Percentiles rank a stretch among this genome's conserved stretches.
phyloP scores from a whole-genome alignment of 805 yeast genomes.

The Yarrowia divulgata region DNA sequence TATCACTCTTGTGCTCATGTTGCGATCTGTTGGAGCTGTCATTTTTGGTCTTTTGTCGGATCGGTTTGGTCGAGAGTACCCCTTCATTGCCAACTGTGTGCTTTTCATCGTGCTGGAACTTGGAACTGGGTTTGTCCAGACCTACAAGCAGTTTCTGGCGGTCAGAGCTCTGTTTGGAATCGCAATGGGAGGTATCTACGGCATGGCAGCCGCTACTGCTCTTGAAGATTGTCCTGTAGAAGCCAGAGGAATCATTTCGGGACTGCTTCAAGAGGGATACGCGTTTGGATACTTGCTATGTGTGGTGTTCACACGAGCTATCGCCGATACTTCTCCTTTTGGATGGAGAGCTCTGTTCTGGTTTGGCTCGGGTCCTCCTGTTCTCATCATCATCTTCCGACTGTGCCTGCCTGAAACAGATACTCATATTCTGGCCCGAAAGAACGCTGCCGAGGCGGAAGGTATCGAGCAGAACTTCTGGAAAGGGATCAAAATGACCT shows the following conservation, averaged over 20 bases:
- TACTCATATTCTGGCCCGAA: background rate
- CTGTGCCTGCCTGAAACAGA: slow-evolving; percentile 10
- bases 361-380: slow-evolving; percentile 12
- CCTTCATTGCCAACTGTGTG: slow-evolving; percentile 8
- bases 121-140: slow-evolving; percentile 8
- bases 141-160: slow-evolving; percentile 56
- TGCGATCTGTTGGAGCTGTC: slow-evolving; percentile 75
- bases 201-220: slow-evolving; percentile 69
- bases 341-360: slow-evolving; percentile 24
- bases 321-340: background rate
- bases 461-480: slow-evolving; percentile 5
- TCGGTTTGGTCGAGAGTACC: slow-evolving; percentile 14
- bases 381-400: slow-evolving; percentile 12
- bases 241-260: slow-evolving; percentile 21
- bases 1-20: slow-evolving; percentile 72
- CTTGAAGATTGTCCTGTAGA: slow-evolving; percentile 57
- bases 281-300: slow-evolving; percentile 7
- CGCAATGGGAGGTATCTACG: slow-evolving; percentile 76
- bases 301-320: slow-evolving; percentile 11
- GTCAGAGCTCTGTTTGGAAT: slow-evolving; percentile 71
- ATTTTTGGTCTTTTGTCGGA: slow-evolving; percentile 60
- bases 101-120: background rate
- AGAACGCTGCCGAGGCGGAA: slow-evolving; percentile 1
- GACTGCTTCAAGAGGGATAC: slow-evolving; percentile 5
- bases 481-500: slow-evolving; percentile 3